Conservation (phyloP, 768 basidiomycete species). For the Candolleomyces aberdarensis region DNA sequence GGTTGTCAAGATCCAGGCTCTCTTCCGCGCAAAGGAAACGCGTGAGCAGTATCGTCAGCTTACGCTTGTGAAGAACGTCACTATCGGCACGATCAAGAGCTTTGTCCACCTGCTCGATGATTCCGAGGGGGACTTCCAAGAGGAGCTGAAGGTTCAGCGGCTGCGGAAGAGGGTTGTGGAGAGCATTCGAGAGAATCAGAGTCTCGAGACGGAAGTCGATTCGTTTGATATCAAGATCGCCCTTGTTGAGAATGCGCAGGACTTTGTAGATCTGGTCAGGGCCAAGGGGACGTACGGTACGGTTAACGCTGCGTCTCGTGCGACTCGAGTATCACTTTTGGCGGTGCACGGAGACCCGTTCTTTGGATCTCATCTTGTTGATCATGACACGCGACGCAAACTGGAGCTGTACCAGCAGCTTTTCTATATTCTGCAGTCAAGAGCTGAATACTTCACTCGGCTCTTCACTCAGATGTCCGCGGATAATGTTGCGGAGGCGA, state of each 20-base stretch:
- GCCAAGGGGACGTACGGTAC: conserved; percentile 61
- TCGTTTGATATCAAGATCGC: conserved; percentile 96
- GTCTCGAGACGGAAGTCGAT: conserved; percentile 84
- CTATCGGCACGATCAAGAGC: conserved; percentile 95
- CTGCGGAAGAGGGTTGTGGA: conserved; percentile 90
- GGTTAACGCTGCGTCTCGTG: conserved; percentile 69
- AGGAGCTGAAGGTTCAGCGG: conserved; percentile 91
- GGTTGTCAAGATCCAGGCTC: conserved; percentile 91
- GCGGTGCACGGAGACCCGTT: conserved; percentile 93
- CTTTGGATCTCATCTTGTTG: conserved; percentile 78
- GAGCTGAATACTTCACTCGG: conserved; percentile 76
- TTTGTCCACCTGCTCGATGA: conserved; percentile 98
- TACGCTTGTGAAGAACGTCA: conserved; percentile 89
- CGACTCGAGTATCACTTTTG: conserved; percentile 77
- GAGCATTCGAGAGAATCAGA: conserved; percentile 87
- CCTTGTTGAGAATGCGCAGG: conserved; percentile 91
- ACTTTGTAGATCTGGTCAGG: conserved; percentile 83
- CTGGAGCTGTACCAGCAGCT: conserved; percentile 95
- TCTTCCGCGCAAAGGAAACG: conserved; percentile 96
- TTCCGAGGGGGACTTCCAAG: conserved; percentile 94
- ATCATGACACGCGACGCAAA: conserved; percentile 82
- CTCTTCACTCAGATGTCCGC: conserved; percentile 65
- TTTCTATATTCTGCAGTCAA: conserved; percentile 91
- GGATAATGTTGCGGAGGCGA: conserved; percentile 68
- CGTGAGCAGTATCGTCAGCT: conserved; percentile 93